Base-by-base conservation (phyloP, 805 yeast genomes). In the Brettanomyces bruxellensis region DNA sequence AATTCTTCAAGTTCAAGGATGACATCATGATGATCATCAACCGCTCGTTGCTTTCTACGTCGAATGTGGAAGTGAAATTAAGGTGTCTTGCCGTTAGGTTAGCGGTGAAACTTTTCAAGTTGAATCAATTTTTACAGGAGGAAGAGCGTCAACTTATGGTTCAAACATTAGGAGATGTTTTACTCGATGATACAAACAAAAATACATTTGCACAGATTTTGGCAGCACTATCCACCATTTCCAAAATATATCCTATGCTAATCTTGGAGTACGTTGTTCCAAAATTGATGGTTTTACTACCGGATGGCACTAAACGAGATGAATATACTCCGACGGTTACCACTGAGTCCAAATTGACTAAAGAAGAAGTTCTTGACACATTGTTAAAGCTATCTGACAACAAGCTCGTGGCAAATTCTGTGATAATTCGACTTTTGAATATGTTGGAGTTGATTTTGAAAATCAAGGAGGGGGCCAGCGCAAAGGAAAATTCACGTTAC, bases 31-130 rank as follows among this genome's bases (percentile, higher is more conserved):
- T 81, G 45, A 67, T 83, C 39, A 61, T 87, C 52, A 79, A 89
- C n/a, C 81, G 78, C 56, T 72, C 86, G 4, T 68, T 90, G 43
- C 76, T 83, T 58, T 73, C 83, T 0, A 73, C 86, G 0, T 79
- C 95, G 0, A 73, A 71, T 34, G 65, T 77, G 30, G 96, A 86
- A 55, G 81, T 80, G 9, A 77, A 89, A 1, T 69, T 88, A 47
- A 73, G 88, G 55, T 72, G 83, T 25, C 66, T 83, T 38, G 76
- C 93, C 1, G 67, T 85, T 28, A 77, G 77, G 45, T 86, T 84
- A 40, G 70, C 88, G 44, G 71, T 79, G 0, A 76, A 78, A 44
- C 56, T 87, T 39, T 67, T 81, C 7, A 65, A 69, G 30, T 65
- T 85, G 52, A 61, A 65, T 2, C 66, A 64, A 1, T 81, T 77